Conservation (phyloP, 306 rosid species). For the Casuarina equisetifolia region DNA sequence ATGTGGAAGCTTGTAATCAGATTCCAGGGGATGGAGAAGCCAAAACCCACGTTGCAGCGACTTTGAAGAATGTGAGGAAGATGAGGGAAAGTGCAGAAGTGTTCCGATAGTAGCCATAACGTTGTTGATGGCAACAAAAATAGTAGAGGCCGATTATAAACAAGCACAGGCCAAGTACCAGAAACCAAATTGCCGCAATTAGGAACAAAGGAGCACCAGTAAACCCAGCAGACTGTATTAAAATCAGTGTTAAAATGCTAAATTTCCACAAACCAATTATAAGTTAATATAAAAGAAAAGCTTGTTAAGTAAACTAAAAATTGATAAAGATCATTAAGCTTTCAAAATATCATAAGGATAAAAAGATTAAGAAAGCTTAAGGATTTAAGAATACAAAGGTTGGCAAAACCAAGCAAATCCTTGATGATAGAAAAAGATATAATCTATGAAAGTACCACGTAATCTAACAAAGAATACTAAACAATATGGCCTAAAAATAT, state of each 20-base stretch:
- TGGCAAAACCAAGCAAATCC: not conserved
- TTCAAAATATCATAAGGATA: not conserved
- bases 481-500: not conserved
- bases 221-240: constrained; percentile 66
- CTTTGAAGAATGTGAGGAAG: constrained; percentile 36
- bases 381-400: not conserved
- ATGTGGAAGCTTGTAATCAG: not conserved
- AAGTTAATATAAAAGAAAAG: not conserved
- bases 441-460: not conserved
- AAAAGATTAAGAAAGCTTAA: not conserved
- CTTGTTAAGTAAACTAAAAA: not conserved
- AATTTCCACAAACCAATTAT: not conserved
- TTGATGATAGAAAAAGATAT: not conserved
- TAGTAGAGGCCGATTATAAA: constrained; percentile 38
- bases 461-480: not conserved
- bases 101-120: constrained; percentile 28
- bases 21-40: not conserved
- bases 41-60: constrained; percentile 42
- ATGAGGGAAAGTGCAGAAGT: constrained; percentile 36
- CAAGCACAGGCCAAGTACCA: constrained; percentile 31
- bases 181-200: constrained; percentile 66
- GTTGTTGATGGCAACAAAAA: constrained; percentile 22
- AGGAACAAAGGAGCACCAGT: constrained; percentile 61
- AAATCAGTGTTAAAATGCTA: not conserved
- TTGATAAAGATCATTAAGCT: too few species aligned